phyloP scores from a whole-genome alignment of 2,329 filamentous ascomycete species.

The Cladophialophora bantiana region DNA sequence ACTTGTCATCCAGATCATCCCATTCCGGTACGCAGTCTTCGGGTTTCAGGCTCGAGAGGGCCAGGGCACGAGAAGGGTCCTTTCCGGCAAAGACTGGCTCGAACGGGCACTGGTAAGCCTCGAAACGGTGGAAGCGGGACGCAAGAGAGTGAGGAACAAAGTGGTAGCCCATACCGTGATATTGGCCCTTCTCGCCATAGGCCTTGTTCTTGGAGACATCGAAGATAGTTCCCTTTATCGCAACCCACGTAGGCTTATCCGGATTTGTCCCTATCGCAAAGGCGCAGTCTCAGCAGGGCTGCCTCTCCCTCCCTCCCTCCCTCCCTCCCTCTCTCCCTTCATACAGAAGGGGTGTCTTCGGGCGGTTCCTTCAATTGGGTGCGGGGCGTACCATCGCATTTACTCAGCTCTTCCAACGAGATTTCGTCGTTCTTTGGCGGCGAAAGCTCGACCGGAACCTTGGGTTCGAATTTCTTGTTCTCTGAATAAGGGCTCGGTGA shows the following conservation, averaged over 20 bases:
- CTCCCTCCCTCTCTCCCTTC: too few relatives aligned
- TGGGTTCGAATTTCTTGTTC: conserved; percentile 51
- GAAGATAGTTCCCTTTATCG: conserved; percentile 87
- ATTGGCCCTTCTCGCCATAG: conserved; percentile 82
- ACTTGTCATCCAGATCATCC: conserved; percentile 81
- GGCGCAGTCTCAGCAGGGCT: conserved; percentile 18
- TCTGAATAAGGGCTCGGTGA: conserved; percentile 40
- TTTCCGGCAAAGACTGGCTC: conserved; percentile 88
- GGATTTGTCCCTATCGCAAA: conserved; percentile 48
- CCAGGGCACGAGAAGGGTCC: conserved; percentile 91
- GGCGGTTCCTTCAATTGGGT: not conserved
- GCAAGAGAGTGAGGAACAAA: conserved; percentile 7
- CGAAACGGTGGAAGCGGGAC: not conserved
- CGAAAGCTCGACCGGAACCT: conserved; percentile 64
- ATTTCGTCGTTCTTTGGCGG: conserved; percentile 90
- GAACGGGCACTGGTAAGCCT: not conserved
- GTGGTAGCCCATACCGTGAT: conserved; percentile 72
- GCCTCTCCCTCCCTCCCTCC: not conserved
- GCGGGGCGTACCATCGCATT: conserved; percentile 75
- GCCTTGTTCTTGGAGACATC: conserved; percentile 90
- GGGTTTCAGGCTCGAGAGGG: conserved; percentile 80
- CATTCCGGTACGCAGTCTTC: conserved; percentile 86
- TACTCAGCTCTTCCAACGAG: conserved; percentile 76
- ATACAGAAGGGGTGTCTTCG: not conserved
- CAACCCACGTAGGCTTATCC: conserved; percentile 63